Conservation (phyloP, 73 alveolate genomes). For the Paramecium bursaria region DNA sequence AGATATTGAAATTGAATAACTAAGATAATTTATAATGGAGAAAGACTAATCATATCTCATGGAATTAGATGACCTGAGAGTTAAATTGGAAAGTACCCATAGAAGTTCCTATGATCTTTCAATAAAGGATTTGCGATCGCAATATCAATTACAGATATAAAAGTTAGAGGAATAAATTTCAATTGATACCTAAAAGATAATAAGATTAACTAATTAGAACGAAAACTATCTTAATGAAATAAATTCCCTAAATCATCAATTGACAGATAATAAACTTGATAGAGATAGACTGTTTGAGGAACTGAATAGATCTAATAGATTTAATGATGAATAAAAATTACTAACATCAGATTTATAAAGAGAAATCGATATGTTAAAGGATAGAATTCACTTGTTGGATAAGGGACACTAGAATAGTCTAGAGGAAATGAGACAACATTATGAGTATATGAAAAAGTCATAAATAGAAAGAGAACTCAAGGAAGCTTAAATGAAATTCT, state of each 20-base stretch:
- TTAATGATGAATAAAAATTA: neutral
- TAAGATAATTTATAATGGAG: conserved; percentile 11
- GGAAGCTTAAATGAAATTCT: conserved; percentile 14
- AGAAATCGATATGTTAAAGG: neutral
- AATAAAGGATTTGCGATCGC: neutral
- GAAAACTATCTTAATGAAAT: conserved; percentile 15
- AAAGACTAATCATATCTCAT: neutral
- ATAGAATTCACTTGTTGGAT: neutral
- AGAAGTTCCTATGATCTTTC: neutral
- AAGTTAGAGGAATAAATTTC: conserved; percentile 9
- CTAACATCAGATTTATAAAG: conserved; percentile 1
- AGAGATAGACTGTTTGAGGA: conserved; percentile 22
- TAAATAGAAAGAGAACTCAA: conserved; percentile 38
- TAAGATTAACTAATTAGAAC: neutral
- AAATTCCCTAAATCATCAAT: neutral
- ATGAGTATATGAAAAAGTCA: conserved; percentile 44
- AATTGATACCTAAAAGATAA: conserved; percentile 1
- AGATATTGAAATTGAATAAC: conserved; percentile 11
- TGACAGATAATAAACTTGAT: neutral
- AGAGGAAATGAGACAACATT: conserved; percentile 32
- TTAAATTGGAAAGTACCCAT: neutral
- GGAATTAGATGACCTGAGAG: conserved; percentile 10
- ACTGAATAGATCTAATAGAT: neutral
- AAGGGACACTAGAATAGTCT: conserved; percentile 7
- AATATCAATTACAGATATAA: neutral